These are phyloP conservation scores for Podaxis sp. DNA, from an alignment of 768 basidiomycete species.

Conservation along the genomic window DNA sequence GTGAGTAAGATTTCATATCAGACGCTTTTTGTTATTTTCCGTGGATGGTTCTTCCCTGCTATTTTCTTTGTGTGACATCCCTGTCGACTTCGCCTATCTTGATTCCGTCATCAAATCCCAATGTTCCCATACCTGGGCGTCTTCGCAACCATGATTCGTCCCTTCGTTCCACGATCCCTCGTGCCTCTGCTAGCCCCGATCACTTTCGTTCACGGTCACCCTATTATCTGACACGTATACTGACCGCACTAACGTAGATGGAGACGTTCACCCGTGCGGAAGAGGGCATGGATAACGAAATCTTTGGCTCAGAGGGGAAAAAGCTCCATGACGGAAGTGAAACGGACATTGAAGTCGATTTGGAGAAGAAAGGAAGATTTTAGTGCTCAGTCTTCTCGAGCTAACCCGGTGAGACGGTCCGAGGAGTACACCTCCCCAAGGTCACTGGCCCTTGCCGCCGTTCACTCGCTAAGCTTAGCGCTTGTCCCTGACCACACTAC, in stretches of 20 bases:
- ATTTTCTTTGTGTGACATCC: neutral
- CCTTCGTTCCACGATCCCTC: neutral
- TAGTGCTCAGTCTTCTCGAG: neutral
- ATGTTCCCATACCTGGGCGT: neutral
- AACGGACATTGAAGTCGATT: constrained; percentile 28
- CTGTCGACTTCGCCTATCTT: neutral
- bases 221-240: neutral
- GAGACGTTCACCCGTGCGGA: constrained; percentile 43
- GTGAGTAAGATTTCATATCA: constrained; percentile 19
- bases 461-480: neutral
- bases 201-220: neutral
- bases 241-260: constrained; percentile 29
- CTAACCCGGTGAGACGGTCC: neutral
- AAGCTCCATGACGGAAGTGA: constrained; percentile 21
- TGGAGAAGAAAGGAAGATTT: constrained; percentile 15
- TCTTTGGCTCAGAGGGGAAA: constrained; percentile 19
- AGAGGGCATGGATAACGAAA: constrained; percentile 17
- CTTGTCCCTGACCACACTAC: neutral
- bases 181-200: neutral
- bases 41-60: neutral
- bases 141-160: neutral
- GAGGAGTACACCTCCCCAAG: neutral
- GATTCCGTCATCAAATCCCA: neutral
- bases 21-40: neutral
- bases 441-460: neutral